Evolutionary conservation across 768 basidiomycete species (phyloP).

Genomic region (Symmetrospora coprosmae): DNA sequence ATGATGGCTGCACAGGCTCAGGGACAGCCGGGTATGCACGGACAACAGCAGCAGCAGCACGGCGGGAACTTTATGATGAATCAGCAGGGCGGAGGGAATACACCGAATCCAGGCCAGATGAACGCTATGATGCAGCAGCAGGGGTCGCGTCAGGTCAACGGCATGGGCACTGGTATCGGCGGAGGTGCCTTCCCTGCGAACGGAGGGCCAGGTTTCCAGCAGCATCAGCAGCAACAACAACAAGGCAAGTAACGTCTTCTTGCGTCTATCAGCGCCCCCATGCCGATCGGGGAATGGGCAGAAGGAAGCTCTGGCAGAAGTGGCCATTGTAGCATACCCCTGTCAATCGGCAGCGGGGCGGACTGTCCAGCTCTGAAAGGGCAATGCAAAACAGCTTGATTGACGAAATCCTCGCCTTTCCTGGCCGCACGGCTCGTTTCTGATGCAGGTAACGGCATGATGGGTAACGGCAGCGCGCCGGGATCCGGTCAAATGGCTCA

Average conservation of each 20-base stretch:
- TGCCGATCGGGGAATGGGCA: neutral
- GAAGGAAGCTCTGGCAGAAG: neutral
- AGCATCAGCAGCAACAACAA: conserved; percentile 6
- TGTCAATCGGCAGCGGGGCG: too few relatives aligned
- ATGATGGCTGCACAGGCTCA: conserved; percentile 2
- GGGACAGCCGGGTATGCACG: conserved; percentile 22
- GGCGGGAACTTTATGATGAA: too few relatives aligned
- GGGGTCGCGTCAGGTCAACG: neutral
- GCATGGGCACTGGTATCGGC: neutral
- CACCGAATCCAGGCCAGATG: neutral
- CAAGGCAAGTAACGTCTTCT: conserved; percentile 2
- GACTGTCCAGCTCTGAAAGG: too few relatives aligned
- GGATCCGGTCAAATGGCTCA: too few relatives aligned
- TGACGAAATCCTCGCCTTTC: too few relatives aligned
- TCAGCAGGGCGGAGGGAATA: neutral
- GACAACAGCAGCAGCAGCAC: too few relatives aligned
- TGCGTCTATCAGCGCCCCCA: too few relatives aligned
- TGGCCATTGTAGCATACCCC: neutral
- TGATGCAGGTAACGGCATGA: too few relatives aligned
- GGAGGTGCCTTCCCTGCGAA: neutral
- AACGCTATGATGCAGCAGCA: neutral
- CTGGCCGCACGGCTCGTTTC: too few relatives aligned
- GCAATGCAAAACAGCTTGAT: too few relatives aligned
- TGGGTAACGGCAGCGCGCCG: too few relatives aligned
- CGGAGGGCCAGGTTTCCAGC: too few relatives aligned